These are phyloP conservation scores for Oryza meyeriana DNA, from an alignment of 176 grass and related monocot species.

Conservation along the genomic window DNA sequence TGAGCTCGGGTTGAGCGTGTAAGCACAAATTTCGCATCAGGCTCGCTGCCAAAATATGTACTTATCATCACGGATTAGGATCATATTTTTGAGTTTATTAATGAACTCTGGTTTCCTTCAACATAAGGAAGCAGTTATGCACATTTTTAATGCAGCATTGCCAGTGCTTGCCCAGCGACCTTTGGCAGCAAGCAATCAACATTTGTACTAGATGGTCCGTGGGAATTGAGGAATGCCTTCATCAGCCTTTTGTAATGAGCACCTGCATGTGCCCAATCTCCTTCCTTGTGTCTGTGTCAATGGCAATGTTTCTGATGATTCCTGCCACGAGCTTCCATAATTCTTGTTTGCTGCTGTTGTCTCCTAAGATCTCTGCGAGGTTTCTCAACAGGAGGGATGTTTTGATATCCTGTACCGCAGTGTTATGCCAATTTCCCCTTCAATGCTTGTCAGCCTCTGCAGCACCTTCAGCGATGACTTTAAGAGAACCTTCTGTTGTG, in stretches of 20 bases:
- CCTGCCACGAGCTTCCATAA: neutral
- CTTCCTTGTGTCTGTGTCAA: neutral
- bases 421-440: neutral
- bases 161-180: neutral
- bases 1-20: too few species aligned
- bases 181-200: too few species aligned
- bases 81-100: neutral
- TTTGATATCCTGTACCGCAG: neutral
- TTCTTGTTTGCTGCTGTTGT: neutral
- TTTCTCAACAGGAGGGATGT: constrained; percentile 4
- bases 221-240: neutral
- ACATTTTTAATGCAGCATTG: neutral
- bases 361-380: neutral
- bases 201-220: neutral
- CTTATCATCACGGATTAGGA: too few species aligned
- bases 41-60: too few species aligned
- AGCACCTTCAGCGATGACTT: neutral
- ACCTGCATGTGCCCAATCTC: neutral
- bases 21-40: too few species aligned
- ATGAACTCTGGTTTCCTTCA: neutral
- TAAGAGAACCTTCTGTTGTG: neutral
- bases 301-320: constrained; percentile 4
- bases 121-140: neutral
- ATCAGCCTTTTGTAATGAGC: neutral
- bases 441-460: neutral